phyloP scores from a whole-genome alignment of 768 basidiomycete species.

The Psilocybe cubensis region DNA sequence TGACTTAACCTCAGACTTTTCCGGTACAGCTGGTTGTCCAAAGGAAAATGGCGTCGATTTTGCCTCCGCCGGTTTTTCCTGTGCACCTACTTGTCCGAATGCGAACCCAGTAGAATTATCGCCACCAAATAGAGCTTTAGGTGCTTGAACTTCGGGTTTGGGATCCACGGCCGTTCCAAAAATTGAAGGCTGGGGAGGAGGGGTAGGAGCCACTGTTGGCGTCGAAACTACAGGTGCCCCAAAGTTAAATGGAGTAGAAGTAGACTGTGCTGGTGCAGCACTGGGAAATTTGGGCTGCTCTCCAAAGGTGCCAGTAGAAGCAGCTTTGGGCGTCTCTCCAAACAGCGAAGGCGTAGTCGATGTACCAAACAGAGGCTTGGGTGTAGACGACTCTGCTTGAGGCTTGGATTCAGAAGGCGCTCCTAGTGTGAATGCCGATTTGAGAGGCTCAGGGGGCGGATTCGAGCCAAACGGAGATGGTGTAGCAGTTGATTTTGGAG shows the following conservation, averaged over 20 bases:
- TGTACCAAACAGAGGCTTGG: conserved; percentile 23
- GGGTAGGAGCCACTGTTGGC: conserved; percentile 14
- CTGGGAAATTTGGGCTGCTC: conserved; percentile 16
- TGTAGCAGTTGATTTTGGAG: conserved; percentile 1
- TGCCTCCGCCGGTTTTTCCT: conserved; percentile 15
- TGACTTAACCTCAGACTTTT: too few species aligned
- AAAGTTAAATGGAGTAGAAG: conserved; percentile 31
- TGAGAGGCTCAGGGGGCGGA: conserved; percentile 12
- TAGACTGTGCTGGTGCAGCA: conserved; percentile 13
- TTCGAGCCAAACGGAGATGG: conserved; percentile 2
- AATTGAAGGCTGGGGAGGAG: conserved; percentile 14
- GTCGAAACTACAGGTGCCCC: conserved; percentile 16
- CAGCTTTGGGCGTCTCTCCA: conserved; percentile 17
- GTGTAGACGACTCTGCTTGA: conserved; percentile 8
- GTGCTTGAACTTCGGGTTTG: conserved; percentile 30
- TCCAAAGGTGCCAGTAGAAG: conserved; percentile 22
- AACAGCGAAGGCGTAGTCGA: conserved; percentile 22
- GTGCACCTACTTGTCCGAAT: conserved; percentile 11
- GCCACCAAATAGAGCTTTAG: conserved; percentile 46
- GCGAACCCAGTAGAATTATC: conserved; percentile 16
- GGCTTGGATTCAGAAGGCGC: conserved; percentile 13
- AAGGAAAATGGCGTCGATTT: conserved; percentile 11
- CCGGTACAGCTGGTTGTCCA: not conserved
- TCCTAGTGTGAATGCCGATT: conserved; percentile 22
- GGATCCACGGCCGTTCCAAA: conserved; percentile 8